Conservation (phyloP, 2,329 filamentous ascomycete genomes). For the Fusarium verticillioides region DNA sequence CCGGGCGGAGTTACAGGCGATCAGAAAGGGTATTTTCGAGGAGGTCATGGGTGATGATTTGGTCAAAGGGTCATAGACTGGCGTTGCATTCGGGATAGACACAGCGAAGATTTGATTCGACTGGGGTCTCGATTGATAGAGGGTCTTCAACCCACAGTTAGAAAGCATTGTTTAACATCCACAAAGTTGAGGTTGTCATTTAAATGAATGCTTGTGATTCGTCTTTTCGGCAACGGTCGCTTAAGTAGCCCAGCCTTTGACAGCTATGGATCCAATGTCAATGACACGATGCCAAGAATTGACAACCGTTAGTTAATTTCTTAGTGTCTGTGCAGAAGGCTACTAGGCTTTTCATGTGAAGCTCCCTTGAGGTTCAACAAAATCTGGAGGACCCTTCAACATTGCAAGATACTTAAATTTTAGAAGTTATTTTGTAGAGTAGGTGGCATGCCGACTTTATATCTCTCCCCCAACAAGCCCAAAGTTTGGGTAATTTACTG, state of each 20-base stretch:
- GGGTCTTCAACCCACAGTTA: background rate
- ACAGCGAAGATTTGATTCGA: background rate
- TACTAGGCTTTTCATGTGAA: background rate
- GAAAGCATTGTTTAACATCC: constrained; percentile 1
- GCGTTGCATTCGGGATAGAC: background rate
- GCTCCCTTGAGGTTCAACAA: background rate
- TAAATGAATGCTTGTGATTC: constrained; percentile 4
- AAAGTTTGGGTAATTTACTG: background rate
- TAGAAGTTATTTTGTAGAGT: too few species aligned
- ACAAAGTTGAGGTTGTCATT: background rate
- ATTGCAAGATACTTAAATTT: background rate
- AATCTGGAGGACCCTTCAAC: background rate
- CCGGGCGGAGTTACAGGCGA: constrained; percentile 55
- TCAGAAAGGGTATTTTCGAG: constrained; percentile 54
- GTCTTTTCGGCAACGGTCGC: constrained; percentile 19
- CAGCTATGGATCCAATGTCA: background rate
- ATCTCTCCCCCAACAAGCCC: background rate
- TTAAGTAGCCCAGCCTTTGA: constrained; percentile 16
- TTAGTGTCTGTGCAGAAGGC: background rate
- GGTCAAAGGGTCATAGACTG: constrained; percentile 7
- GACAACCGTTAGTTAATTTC: background rate
- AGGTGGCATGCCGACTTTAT: too few species aligned
- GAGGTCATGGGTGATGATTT: constrained; percentile 23
- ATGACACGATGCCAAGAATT: constrained; percentile 15
- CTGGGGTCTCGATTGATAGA: constrained; percentile 1